Percentiles rank a stretch among this genome's conserved stretches.
These are phyloP conservation scores for Stephania yunnanensis DNA, from an alignment of 164 flowering plant species.

Conservation along the genomic window DNA sequence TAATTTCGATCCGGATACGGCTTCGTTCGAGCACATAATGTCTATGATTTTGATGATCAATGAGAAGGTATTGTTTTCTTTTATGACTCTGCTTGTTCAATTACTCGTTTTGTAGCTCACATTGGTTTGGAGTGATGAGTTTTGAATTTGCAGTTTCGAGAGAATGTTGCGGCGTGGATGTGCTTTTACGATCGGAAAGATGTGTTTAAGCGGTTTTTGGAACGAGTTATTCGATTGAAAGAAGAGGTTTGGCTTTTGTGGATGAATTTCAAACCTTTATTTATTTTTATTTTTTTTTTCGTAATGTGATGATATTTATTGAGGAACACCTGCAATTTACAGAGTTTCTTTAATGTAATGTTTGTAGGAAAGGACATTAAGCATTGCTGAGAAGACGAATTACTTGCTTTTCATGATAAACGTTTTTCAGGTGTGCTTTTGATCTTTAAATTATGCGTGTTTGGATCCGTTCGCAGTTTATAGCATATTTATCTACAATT, in stretches of 20 bases:
- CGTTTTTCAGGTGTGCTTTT: conserved; percentile 76
- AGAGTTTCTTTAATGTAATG: neutral
- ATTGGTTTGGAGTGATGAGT: neutral
- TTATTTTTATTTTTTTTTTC: neutral
- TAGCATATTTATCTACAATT: neutral
- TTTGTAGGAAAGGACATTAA: conserved; percentile 58
- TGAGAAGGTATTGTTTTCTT: conserved; percentile 60
- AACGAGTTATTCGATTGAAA: conserved; percentile 72
- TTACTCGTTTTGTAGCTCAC: neutral
- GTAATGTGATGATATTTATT: neutral
- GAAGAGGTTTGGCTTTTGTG: conserved; percentile 42
- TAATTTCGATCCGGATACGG: conserved; percentile 62
- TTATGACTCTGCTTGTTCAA: neutral
- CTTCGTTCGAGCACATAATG: conserved; percentile 94
- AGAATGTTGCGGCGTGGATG: conserved; percentile 93
- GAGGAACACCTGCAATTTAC: neutral
- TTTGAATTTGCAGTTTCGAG: conserved; percentile 65
- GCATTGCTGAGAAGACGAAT: conserved; percentile 89
- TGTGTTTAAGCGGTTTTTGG: conserved; percentile 61
- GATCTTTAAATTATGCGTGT: neutral
- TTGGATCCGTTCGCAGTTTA: neutral
- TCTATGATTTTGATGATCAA: conserved; percentile 94
- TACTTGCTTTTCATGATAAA: conserved; percentile 95
- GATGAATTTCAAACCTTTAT: neutral
- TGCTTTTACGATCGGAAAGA: conserved; percentile 77